Conservation (phyloP, 352 stramenopile genomes). For the Globisporangium mamillatum region DNA sequence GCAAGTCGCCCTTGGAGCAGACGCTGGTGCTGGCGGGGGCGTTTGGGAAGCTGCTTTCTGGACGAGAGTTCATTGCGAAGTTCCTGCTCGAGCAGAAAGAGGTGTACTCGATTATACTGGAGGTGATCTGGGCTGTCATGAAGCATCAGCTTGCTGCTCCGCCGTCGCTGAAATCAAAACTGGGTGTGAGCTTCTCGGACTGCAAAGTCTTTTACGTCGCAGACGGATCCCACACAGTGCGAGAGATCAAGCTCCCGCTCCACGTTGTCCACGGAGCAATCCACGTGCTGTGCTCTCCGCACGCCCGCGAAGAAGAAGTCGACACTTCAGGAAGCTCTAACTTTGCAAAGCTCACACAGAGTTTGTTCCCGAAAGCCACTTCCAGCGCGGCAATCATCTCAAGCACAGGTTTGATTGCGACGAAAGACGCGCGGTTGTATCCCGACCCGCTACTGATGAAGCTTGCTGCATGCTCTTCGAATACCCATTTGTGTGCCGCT, state of each 20-base stretch:
- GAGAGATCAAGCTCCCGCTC: slow-evolving; percentile 76
- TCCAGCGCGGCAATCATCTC: slow-evolving; percentile 48
- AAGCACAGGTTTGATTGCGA: slow-evolving; percentile 71
- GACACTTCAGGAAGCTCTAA: slow-evolving; percentile 10
- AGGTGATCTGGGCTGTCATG: slow-evolving; percentile 75
- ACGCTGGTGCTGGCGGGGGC: slow-evolving; percentile 57
- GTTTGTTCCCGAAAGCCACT: slow-evolving; percentile 58
- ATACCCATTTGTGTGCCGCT: slow-evolving; percentile 42
- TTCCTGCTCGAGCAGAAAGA: slow-evolving; percentile 56
- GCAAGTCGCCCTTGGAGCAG: slow-evolving; percentile 47
- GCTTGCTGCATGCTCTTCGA: slow-evolving; percentile 41
- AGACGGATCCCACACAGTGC: slow-evolving; percentile 54
- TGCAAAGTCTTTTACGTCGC: slow-evolving; percentile 82
- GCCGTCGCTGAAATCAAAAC: slow-evolving; percentile 47
- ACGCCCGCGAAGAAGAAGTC: slow-evolving; percentile 29
- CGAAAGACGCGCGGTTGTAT: slow-evolving; percentile 71
- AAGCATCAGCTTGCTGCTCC: slow-evolving; percentile 55
- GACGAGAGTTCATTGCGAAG: slow-evolving; percentile 62
- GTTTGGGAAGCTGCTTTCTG: slow-evolving; percentile 64
- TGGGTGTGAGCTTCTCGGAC: slow-evolving; percentile 60
- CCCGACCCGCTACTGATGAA: slow-evolving; percentile 62
- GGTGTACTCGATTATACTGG: slow-evolving; percentile 56
- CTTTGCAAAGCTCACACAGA: slow-evolving; percentile 48
- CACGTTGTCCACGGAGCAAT: slow-evolving; percentile 70
- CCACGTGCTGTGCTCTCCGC: slow-evolving; percentile 55